A percentile compares a stretch with the other conserved stretches of the same genome.
Conservation (phyloP, 164 flowering plant genomes). For the Umbellularia californica region DNA sequence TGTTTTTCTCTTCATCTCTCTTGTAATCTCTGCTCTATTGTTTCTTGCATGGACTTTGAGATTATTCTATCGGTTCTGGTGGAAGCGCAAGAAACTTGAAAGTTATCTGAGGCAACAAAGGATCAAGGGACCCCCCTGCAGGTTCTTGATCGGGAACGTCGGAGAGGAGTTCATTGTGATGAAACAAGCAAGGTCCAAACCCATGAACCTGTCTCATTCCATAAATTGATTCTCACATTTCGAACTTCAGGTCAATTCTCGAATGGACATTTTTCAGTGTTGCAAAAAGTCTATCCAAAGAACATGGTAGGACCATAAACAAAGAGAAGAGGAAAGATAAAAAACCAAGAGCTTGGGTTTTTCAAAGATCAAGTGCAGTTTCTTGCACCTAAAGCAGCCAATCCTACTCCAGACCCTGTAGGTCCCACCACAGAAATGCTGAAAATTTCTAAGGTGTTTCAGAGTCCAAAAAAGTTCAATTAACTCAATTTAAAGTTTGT, state of each 20-base stretch:
- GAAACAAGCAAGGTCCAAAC: slow-evolving; percentile 8
- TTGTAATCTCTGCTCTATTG: background rate
- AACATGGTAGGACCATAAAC: no score
- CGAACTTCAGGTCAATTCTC: no score
- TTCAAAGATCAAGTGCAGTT: no score
- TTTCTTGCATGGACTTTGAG: background rate
- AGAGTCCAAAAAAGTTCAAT: no score
- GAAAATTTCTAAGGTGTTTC: background rate
- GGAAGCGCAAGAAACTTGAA: slow-evolving; percentile 3
- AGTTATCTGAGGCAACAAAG: slow-evolving; percentile 9
- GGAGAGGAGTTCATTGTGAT: background rate
- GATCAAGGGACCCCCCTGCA: slow-evolving; percentile 12
- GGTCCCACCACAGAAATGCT: background rate
- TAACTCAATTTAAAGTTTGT: no score
- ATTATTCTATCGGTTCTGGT: background rate
- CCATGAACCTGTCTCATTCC: slow-evolving; percentile 14
- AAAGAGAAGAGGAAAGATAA: no score
- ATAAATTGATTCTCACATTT: no score
- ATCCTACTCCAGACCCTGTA: slow-evolving; percentile 1
- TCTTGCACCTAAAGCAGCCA: background rate
- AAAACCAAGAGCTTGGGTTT: no score
- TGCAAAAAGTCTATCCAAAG: no score
- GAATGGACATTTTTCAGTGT: no score
- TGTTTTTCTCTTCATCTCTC: background rate
- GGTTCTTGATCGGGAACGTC: background rate